Base-by-base conservation (phyloP, 805 yeast species). In the Starmerella stigmatis region DNA sequence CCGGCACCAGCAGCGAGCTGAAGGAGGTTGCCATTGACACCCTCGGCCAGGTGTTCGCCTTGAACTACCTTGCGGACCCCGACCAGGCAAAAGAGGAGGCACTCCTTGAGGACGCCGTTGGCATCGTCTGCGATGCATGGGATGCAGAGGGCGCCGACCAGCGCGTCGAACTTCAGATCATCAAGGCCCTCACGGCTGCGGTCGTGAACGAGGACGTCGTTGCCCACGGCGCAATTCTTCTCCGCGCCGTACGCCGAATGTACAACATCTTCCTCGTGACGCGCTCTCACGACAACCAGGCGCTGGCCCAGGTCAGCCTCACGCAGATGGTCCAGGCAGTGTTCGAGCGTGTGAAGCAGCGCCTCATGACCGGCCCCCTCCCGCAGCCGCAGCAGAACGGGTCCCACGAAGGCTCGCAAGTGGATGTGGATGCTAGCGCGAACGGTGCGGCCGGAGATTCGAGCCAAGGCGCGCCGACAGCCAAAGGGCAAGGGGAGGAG, bases 71-170 rank as follows among this genome's bases (percentile, higher is more conserved):
- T 57, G 83, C 60, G 31, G 62, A 60, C 41, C 57, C 52, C 9
- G 51, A 53, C 8, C 58, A 61, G 21, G 59, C 56, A 15, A 64
- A 61, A 8, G 62, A 59, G 12, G 63, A 65, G 20, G 69, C 71
- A 31, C 74, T 75, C 15, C 78, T 92, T 25, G 92, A 84, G 60
- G 81, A 82, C 20, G 86, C 94, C 0, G 82, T 89, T 33, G 81
- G 81, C 52, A 82, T 86, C 13, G 83, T 88, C 19, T 76, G 92
- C 20, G 77, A 80, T 21, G 82, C 94, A 53, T 89, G 85, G 61
- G 84, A 81, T 50, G 94, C 94, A 32, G 98, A 92, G 62, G 86
- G 86, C 1, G 86, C 97, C 0, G 94, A 88, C 60, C 83, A 83
- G 20, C 78, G 74, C 46, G 76, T 94, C 27, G 98, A 94, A 66